Conservation (phyloP, 352 stramenopile species). For the Phytophthora pseudosyringae region DNA sequence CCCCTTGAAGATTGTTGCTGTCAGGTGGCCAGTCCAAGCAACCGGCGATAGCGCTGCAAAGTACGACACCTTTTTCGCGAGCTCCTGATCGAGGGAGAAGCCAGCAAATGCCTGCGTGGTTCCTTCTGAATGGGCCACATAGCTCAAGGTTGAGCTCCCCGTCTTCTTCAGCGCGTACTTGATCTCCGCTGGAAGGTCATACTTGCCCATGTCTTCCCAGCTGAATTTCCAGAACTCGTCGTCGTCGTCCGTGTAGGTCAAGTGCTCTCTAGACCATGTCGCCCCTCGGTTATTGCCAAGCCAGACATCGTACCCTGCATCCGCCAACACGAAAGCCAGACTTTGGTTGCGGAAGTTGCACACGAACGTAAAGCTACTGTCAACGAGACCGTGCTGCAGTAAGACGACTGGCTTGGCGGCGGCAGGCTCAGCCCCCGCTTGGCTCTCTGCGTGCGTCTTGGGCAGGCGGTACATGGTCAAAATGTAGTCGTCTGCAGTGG, state of each 20-base stretch:
- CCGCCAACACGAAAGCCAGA: slow-evolving; percentile 53
- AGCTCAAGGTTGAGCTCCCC: slow-evolving; percentile 41
- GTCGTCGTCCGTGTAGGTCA: slow-evolving; percentile 45
- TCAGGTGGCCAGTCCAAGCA: slow-evolving; percentile 40
- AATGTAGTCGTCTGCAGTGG: slow-evolving; percentile 56
- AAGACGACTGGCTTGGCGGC: slow-evolving; percentile 51
- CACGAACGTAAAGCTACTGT: slow-evolving; percentile 60
- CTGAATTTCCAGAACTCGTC: slow-evolving; percentile 59
- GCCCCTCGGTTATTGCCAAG: slow-evolving; percentile 64
- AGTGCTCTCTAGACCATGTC: slow-evolving; percentile 57
- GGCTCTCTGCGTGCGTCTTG: slow-evolving; percentile 49
- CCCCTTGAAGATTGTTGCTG: slow-evolving; percentile 41
- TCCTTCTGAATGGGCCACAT: slow-evolving; percentile 55
- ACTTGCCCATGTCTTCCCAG: slow-evolving; percentile 63
- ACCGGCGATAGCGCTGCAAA: slow-evolving; percentile 57
- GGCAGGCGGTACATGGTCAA: slow-evolving; percentile 63
- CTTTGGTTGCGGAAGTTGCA: slow-evolving; percentile 60
- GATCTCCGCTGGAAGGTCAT: slow-evolving; percentile 57
- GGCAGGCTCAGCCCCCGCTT: slow-evolving; percentile 9
- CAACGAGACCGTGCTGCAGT: slow-evolving; percentile 58
- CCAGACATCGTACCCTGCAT: slow-evolving; percentile 66
- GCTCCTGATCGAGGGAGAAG: slow-evolving; percentile 52
- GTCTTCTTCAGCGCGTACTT: slow-evolving; percentile 47
- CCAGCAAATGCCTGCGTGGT: slow-evolving; percentile 58
- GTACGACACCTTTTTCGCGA: slow-evolving; percentile 57